These are phyloP conservation scores for Ilyonectria robusta DNA, from an alignment of 2,329 filamentous ascomycete species.

Conservation along the genomic window DNA sequence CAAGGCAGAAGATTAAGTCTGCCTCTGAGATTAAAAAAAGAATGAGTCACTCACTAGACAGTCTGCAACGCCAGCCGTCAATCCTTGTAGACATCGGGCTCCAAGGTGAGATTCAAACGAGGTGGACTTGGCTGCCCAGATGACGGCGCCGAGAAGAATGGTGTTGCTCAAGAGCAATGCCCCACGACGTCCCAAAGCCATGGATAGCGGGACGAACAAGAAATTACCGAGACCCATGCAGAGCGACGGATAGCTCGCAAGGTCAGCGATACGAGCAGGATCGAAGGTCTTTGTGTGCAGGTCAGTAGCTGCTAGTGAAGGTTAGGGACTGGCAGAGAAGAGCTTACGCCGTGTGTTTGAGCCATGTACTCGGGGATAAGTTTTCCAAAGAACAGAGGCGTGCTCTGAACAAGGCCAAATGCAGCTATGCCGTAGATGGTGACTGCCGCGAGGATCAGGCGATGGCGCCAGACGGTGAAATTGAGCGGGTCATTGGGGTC, in stretches of 20 bases:
- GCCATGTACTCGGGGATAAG: background rate
- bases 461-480: background rate
- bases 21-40: too few species aligned
- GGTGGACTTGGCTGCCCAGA: constrained; percentile 1
- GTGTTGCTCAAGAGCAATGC: background rate
- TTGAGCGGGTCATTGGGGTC: constrained; percentile 21
- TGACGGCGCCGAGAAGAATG: background rate
- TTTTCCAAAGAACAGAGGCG: background rate
- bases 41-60: background rate
- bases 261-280: background rate
- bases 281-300: background rate
- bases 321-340: background rate
- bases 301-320: background rate
- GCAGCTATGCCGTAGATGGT: background rate
- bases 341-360: background rate
- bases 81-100: background rate
- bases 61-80: background rate
- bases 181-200: background rate
- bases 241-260: constrained; percentile 1
- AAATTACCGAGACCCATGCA: constrained; percentile 1
- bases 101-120: constrained; percentile 1
- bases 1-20: too few species aligned
- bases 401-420: background rate
- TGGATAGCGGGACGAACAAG: background rate
- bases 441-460: background rate